Conservation (phyloP, 83 land plant genomes). For the Picea engelmannii region DNA sequence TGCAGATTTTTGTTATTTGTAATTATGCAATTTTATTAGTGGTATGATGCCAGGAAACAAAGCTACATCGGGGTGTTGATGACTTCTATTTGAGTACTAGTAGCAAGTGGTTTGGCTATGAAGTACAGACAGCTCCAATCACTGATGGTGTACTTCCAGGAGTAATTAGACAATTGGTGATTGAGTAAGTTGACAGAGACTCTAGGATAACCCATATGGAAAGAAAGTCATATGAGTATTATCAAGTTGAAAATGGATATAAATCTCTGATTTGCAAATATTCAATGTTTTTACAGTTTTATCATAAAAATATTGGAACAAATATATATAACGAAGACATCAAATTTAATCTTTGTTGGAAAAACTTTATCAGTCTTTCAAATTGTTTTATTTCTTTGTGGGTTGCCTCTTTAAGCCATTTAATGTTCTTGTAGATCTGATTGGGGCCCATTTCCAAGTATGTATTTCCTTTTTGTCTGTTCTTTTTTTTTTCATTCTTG, state of each 20-base stretch:
- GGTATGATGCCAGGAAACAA: slow-evolving; percentile 1
- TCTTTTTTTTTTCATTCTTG: too few relatives aligned
- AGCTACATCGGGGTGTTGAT: background rate
- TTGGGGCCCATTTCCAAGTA: too few relatives aligned
- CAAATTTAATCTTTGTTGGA: background rate
- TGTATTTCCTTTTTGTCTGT: too few relatives aligned
- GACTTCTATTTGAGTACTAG: background rate
- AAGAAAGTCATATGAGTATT: background rate
- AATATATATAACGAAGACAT: background rate
- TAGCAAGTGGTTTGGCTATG: slow-evolving; percentile 19
- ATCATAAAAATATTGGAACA: background rate
- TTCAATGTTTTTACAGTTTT: background rate
- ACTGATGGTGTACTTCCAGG: slow-evolving; percentile 89
- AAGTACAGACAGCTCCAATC: slow-evolving; percentile 86
- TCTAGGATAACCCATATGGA: background rate
- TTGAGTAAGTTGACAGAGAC: slow-evolving; percentile 48
- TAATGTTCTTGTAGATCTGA: background rate
- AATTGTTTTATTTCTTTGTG: background rate
- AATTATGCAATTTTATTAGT: background rate
- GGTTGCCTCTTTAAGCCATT: background rate
- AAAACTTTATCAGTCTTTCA: background rate
- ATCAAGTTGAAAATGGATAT: background rate
- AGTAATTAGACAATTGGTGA: slow-evolving; percentile 73
- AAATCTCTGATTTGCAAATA: background rate
- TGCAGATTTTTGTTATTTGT: background rate